Conservation (phyloP, 164 flowering plant genomes). For the Platanus orientalis region DNA sequence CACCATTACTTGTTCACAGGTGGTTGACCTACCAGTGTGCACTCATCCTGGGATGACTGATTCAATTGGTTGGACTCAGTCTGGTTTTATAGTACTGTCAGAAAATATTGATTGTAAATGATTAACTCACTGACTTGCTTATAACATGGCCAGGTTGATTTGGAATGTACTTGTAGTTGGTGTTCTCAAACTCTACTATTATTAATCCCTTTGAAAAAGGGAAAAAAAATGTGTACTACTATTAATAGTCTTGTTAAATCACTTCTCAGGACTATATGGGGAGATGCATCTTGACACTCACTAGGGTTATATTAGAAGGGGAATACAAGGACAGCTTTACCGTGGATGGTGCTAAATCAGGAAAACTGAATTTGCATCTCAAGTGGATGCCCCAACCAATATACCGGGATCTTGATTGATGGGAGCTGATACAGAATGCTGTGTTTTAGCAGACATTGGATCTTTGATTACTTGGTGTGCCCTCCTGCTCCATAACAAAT, state of each 20-base stretch:
- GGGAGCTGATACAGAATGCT: not conserved
- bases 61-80: not conserved
- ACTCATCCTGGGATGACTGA: not conserved
- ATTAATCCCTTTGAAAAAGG: too few species aligned
- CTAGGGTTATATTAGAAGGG: conserved; percentile 84
- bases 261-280: conserved; percentile 85
- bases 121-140: not conserved
- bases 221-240: too few species aligned
- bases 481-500: too few species aligned
- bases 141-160: not conserved
- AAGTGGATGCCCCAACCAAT: conserved; percentile 94
- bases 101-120: not conserved
- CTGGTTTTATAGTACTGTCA: not conserved
- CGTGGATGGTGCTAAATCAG: conserved; percentile 75
- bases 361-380: conserved; percentile 63
- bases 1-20: too few species aligned
- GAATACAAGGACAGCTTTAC: conserved; percentile 65
- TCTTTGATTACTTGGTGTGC: not conserved
- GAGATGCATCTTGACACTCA: conserved; percentile 84
- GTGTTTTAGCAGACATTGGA: not conserved
- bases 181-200: not conserved
- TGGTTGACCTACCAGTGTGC: too few species aligned
- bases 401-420: conserved; percentile 54
- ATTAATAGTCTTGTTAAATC: conserved; percentile 1
- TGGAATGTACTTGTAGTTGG: not conserved